phyloP scores from a whole-genome alignment of 306 rosid genomes.

The Prunus davidiana region DNA sequence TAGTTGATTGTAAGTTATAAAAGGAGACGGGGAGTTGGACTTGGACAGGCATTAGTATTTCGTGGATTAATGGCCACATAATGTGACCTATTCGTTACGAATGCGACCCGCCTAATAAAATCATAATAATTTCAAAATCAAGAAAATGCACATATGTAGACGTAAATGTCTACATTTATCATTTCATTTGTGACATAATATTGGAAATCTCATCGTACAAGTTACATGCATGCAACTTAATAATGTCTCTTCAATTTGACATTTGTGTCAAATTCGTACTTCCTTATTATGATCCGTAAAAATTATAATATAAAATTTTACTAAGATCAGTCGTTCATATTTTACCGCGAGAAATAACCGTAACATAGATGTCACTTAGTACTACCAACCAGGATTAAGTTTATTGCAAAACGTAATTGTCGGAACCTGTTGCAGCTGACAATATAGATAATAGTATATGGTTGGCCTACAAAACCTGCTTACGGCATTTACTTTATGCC shows the following conservation, averaged over 20 bases:
- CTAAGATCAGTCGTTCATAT: no score
- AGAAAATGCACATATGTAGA: conserved; percentile 1
- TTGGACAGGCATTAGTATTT: conserved; percentile 27
- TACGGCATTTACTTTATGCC: background rate
- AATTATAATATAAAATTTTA: no score
- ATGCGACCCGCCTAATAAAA: conserved; percentile 39
- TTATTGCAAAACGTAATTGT: background rate
- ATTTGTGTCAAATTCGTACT: background rate
- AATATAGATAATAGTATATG: background rate
- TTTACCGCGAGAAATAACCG: no score
- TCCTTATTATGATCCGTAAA: background rate
- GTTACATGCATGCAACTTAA: background rate
- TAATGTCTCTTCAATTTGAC: conserved; percentile 6
- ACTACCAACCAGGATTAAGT: no score
- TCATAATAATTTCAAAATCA: conserved; percentile 18
- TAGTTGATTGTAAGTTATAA: background rate
- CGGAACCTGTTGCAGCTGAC: conserved; percentile 19
- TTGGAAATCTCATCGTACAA: background rate
- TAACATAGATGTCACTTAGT: no score
- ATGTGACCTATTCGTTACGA: conserved; percentile 41
- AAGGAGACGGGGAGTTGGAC: conserved; percentile 5
- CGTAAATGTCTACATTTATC: background rate
- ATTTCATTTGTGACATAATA: background rate
- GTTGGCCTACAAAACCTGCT: background rate
- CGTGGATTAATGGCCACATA: conserved; percentile 34